Percentiles rank a stretch among this genome's conserved stretches.
phyloP scores from a whole-genome alignment of 495 filamentous ascomycete genomes.

The Durotheca rogersii region DNA sequence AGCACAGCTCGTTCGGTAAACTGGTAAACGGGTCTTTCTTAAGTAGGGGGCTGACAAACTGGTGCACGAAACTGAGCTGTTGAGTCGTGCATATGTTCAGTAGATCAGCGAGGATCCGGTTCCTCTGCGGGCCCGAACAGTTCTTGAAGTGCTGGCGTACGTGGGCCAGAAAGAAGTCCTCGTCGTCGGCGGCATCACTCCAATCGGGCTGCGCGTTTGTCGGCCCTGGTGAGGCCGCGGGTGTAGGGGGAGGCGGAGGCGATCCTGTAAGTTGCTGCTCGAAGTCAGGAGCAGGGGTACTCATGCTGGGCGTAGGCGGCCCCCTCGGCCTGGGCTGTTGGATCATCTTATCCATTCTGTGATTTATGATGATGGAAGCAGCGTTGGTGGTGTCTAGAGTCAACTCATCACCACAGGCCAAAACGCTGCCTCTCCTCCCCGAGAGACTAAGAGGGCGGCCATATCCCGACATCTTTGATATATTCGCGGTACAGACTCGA shows the following conservation, averaged over 20 bases:
- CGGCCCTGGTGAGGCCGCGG: conserved; percentile 57
- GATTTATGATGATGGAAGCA: conserved; percentile 33
- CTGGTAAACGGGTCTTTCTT: conserved; percentile 94
- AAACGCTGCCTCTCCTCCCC: conserved; percentile 45
- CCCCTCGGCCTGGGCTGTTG: conserved; percentile 50
- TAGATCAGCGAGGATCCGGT: conserved; percentile 73
- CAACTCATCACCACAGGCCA: conserved; percentile 44
- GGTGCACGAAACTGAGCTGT: conserved; percentile 90
- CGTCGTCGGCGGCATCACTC: conserved; percentile 53
- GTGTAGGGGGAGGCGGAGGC: conserved; percentile 57
- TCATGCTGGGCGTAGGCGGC: conserved; percentile 59
- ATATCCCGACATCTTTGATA: conserved; percentile 44
- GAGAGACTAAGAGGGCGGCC: conserved; percentile 43
- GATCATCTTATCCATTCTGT: conserved; percentile 50
- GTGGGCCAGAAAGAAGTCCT: conserved; percentile 52
- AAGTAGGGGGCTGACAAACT: conserved; percentile 85
- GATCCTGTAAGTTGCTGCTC: conserved; percentile 55
- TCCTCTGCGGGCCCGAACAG: conserved; percentile 52
- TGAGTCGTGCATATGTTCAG: conserved; percentile 91
- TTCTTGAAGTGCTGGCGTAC: conserved; percentile 54
- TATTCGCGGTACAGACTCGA: not conserved
- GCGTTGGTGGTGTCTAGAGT: conserved; percentile 43
- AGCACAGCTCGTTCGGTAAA: conserved; percentile 87
- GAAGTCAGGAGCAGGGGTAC: conserved; percentile 56
- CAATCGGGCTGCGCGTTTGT: conserved; percentile 53